Base-by-base conservation (phyloP, 1,284 basidiomycete species). In the Sanghuangporus baumii region DNA sequence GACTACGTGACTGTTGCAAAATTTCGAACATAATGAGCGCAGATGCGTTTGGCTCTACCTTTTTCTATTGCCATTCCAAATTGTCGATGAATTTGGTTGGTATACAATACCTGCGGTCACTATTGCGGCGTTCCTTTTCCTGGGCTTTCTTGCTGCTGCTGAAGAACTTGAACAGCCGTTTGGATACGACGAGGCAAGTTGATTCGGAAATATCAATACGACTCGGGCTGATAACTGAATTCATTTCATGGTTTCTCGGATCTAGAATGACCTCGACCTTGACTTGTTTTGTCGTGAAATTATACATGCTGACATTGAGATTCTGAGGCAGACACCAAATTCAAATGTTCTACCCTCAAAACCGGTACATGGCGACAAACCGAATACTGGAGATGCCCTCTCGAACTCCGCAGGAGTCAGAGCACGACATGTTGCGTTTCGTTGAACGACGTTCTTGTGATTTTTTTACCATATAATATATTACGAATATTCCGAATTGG, bases 161-260 rank as follows among this genome's bases (percentile, higher is more conserved):
- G 84, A 86, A 67, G 85, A 86, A 69, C 85, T 87, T 56, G 86
- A 87, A 69, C 85, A 88, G 69, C 85, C 85, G 0, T 88, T 88
- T 67, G 85, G 84, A 1, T 86, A 85, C 66, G 83, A 85, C 65
- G 82, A 84, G 59, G 81, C 82, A 67, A 7, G 20, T 75, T 68
- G 20, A 9, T 46, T 36, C 47, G 6, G 11, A 34, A 40, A 16
- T 47, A 63, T 18, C 41, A 12, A 18, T 23, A 6, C 34, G 38
- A 55, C 31, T 55, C 9, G 34, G 18, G 38, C 50, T 50, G 4
- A 48, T 43, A 2, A 41, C 37, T n/a, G 7, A 40, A 55, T 62
- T n/a, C 16, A 31, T 26, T 34, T 46, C 7, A 2, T 18, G 6
- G 18, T 23, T 34, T 36, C n/a, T 16, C 34, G 14, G n/a, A 9